Evolutionary conservation across 208 protist species (phyloP), one percentile per base, ranked within the genome.

Genomic region (Leptomonas seymouri): DNA sequence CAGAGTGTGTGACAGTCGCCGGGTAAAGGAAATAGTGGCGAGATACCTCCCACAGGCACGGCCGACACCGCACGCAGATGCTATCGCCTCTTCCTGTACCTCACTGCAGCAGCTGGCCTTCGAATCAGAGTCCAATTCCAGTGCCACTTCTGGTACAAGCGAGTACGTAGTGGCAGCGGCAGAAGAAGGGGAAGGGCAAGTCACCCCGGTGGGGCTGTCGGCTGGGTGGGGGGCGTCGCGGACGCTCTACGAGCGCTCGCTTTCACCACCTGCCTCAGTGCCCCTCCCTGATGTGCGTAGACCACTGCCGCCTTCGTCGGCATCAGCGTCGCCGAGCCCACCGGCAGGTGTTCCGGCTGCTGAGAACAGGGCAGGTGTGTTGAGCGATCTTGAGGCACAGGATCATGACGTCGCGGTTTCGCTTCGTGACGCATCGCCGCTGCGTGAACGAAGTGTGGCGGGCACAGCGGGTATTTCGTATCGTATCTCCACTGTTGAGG

Each of bases 391-490:
- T 0, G 39, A 36, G 14, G 41, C 59, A 18, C 28, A 54, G 20
- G 71, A 54, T 14, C 41, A 49, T 21, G 30, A 67, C 9, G 58
- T n/a, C 8, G 39, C 56, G 8, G 58, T 77, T 30, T 54, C 48
- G 6, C 15, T 77, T 36, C 71, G 56, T 16, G 71, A 77, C 50
- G 71, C 71, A 8, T 77, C 71, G 8, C 71, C 71, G 44, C 58
- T 77, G 57, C 71, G 71, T 1, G 71, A 77, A 50, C 63, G 56
- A 39, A 71, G 63, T n/a, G 71, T 77, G 30, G 27, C 16, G 3
- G 64, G 58, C 45, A 54, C 28, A 27, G 34, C 64, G 9, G 48
- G 71, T 12, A 56, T 77, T 5, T 60, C 57, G 23, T 77, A 71
- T 15, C 71, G 53, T 42, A 45, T 61, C 15, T 61, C 55, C 18